phyloP scores from a whole-genome alignment of 1,284 basidiomycete species.

The Irpex sp. region DNA sequence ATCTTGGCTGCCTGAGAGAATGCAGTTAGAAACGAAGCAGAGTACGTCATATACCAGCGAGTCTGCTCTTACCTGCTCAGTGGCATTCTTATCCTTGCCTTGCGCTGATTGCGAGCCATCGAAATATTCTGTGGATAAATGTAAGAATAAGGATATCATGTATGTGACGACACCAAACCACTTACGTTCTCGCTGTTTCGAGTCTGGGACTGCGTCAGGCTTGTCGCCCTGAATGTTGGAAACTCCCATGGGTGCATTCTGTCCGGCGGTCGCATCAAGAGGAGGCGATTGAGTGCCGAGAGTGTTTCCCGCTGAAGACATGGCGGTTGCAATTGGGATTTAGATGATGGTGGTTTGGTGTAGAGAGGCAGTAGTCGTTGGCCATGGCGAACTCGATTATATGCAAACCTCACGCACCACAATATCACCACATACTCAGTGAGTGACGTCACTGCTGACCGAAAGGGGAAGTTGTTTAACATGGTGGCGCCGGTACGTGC shows the following conservation, averaged over 20 bases:
- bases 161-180: not conserved
- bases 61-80: not conserved
- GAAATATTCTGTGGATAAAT: constrained; percentile 17
- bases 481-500: no score
- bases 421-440: no score
- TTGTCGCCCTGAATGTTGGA: constrained; percentile 40
- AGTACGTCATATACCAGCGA: not conserved
- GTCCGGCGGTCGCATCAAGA: constrained; percentile 40
- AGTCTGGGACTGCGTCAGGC: constrained; percentile 32
- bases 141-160: not conserved
- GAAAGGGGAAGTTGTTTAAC: no score
- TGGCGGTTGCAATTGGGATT: constrained; percentile 6
- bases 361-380: not conserved
- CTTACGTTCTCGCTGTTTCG: constrained; percentile 34
- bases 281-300: constrained; percentile 49
- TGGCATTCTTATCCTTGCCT: not conserved
- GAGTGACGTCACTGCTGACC: no score
- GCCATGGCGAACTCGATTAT: not conserved
- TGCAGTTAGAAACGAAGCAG: no score
- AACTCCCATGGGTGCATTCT: constrained; percentile 44
- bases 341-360: not conserved
- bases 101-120: not conserved
- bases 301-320: constrained; percentile 21
- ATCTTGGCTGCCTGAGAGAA: not conserved
- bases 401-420: no score